These are phyloP conservation scores for Solanum chaucha DNA, from an alignment of 257 asterid species.

Conservation along the genomic window DNA sequence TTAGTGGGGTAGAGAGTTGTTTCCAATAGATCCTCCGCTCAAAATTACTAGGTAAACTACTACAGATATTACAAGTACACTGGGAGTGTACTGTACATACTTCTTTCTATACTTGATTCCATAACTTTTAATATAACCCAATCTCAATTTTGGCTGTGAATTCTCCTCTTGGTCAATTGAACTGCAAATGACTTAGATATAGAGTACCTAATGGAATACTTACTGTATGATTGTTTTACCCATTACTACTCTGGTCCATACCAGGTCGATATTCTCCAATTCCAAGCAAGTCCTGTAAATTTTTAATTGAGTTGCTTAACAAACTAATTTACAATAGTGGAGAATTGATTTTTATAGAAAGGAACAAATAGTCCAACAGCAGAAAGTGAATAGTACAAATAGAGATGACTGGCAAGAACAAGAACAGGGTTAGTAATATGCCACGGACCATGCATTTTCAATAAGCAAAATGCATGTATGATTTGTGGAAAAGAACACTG, in stretches of 20 bases:
- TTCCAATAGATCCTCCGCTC: too few relatives aligned
- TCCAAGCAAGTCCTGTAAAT: constrained; percentile 89
- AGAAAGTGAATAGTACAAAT: background rate
- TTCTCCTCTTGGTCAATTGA: background rate
- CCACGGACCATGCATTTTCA: background rate
- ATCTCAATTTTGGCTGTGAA: background rate
- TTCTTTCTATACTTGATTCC: background rate
- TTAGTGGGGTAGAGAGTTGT: too few relatives aligned
- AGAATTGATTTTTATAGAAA: background rate
- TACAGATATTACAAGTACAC: background rate
- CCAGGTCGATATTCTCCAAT: constrained; percentile 89
- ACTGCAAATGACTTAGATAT: background rate
- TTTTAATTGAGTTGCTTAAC: constrained; percentile 4
- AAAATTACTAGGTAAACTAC: background rate
- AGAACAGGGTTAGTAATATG: background rate
- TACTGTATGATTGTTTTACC: background rate
- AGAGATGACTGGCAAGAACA: background rate
- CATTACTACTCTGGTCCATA: constrained; percentile 26
- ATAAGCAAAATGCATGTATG: background rate
- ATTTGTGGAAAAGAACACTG: background rate
- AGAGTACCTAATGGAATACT: background rate
- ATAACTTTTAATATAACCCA: background rate
- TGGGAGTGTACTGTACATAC: background rate
- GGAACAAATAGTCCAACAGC: background rate
- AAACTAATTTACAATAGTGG: background rate